Evolutionary conservation across 345 rosid genomes (phyloP).

Genomic region (Camelina sativa): DNA sequence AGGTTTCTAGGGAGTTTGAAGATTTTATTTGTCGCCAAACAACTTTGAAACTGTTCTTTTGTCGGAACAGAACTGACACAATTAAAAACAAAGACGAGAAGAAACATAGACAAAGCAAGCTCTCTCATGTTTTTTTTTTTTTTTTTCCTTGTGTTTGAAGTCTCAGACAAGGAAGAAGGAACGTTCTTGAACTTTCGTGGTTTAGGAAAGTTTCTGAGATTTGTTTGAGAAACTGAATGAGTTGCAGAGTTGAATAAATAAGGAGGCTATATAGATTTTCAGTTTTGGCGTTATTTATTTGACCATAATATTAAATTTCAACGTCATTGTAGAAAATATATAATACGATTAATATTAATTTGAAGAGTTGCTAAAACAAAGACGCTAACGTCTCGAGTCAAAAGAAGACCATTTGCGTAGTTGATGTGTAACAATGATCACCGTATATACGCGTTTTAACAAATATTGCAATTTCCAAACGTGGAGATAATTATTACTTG

Average conservation of each 20-base stretch:
- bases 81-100: conserved; percentile 2
- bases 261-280: conserved; percentile 22
- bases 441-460: conserved; percentile 31
- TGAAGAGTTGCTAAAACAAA: conserved; percentile 28
- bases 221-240: conserved; percentile 34
- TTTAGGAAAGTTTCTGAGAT: conserved; percentile 25
- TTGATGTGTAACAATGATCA: conserved; percentile 15
- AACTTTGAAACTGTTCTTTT: conserved; percentile 35
- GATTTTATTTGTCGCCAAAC: conserved; percentile 22
- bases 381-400: conserved; percentile 26
- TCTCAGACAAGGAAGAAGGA: conserved; percentile 24
- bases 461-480: conserved; percentile 22
- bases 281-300: conserved; percentile 10
- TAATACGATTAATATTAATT: conserved; percentile 23
- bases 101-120: conserved; percentile 26
- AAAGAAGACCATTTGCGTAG: conserved; percentile 21
- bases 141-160: conserved; percentile 40
- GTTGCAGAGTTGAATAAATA: conserved; percentile 30
- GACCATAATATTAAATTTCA: conserved; percentile 20
- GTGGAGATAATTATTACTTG: conserved; percentile 17
- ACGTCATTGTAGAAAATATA: conserved; percentile 16
- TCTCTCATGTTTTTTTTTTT: conserved; percentile 20
- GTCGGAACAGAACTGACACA: conserved; percentile 30
- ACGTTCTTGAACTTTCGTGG: conserved; percentile 6
- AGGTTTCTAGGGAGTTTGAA: neutral